These are phyloP conservation scores for Ophiosphaerella korrae DNA, from an alignment of 2,329 filamentous ascomycete genomes.

Conservation along the genomic window DNA sequence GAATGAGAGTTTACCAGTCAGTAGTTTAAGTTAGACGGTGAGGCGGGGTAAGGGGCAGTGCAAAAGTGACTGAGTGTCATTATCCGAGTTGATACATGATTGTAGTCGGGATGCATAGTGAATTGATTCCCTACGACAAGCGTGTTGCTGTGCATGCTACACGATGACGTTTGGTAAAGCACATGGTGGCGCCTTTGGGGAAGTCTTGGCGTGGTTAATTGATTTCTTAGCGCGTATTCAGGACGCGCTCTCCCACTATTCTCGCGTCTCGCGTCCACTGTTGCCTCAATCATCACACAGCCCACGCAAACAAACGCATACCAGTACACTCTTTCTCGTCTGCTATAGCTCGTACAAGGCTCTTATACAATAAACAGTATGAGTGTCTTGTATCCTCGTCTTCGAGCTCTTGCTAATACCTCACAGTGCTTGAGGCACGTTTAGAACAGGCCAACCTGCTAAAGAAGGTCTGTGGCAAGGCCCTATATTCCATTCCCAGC, in stretches of 20 bases:
- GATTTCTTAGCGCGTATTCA: constrained; percentile 23
- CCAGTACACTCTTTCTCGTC: constrained; percentile 3
- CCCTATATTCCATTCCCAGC: too few relatives aligned
- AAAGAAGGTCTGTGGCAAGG: constrained; percentile 74
- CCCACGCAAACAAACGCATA: constrained; percentile 9
- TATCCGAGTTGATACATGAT: too few relatives aligned
- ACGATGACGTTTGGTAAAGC: neutral
- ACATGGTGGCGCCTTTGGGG: neutral
- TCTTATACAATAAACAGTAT: constrained; percentile 25
- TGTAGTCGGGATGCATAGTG: too few relatives aligned
- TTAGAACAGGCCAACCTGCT: constrained; percentile 91
- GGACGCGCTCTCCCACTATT: constrained; percentile 23
- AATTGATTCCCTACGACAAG: too few relatives aligned
- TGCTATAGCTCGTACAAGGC: neutral
- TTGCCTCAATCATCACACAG: constrained; percentile 17
- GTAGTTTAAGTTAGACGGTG: too few relatives aligned
- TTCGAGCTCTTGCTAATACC: constrained; percentile 22
- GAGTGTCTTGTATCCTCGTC: neutral
- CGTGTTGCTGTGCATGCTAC: too few relatives aligned
- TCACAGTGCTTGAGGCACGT: constrained; percentile 89
- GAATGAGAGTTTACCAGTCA: too few relatives aligned
- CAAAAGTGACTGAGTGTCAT: too few relatives aligned
- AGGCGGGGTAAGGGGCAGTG: too few relatives aligned
- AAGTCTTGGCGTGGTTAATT: constrained; percentile 11
- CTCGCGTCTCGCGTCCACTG: constrained; percentile 27